Percentiles rank a stretch among this genome's conserved stretches.
phyloP scores from a whole-genome alignment of 306 rosid genomes.

The Quercus robur region DNA sequence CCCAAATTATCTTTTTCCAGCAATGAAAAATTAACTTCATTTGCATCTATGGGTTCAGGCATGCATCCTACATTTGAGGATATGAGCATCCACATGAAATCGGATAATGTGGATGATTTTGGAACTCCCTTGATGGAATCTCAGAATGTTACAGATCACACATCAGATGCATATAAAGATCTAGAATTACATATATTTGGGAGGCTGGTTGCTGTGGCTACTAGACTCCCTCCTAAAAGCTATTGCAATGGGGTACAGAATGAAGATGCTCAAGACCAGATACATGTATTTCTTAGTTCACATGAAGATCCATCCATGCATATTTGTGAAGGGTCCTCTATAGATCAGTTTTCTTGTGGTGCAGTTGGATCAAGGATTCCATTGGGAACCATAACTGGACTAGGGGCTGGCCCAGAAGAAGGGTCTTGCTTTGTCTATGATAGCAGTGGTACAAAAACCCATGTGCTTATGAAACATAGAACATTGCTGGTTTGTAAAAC shows the following conservation, averaged over 20 bases:
- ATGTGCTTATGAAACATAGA: constrained; percentile 84
- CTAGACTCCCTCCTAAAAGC: constrained; percentile 59
- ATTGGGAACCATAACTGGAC: constrained; percentile 82
- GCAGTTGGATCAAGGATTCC: constrained; percentile 46
- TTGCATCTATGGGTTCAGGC: constrained; percentile 33
- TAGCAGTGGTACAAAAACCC: constrained; percentile 68
- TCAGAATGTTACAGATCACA: constrained; percentile 22
- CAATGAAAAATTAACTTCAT: constrained; percentile 45
- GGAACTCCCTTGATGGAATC: constrained; percentile 24
- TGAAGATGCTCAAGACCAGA: constrained; percentile 57
- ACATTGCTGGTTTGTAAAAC: constrained; percentile 70
- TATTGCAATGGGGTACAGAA: constrained; percentile 27
- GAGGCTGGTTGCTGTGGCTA: constrained; percentile 73
- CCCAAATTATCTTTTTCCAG: constrained; percentile 46
- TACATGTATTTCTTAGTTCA: constrained; percentile 68
- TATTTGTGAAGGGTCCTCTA: constrained; percentile 20
- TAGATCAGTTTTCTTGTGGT: constrained; percentile 28
- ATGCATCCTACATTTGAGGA: constrained; percentile 30
- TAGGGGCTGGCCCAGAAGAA: constrained; percentile 80
- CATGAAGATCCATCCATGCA: constrained; percentile 29
- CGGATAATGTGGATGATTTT: constrained; percentile 26
- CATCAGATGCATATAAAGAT: constrained; percentile 66
- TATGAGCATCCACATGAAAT: constrained; percentile 23
- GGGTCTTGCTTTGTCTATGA: constrained; percentile 77
- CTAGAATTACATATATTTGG: constrained; percentile 82